A percentile compares a stretch with the other conserved stretches of the same genome.
Evolutionary conservation across 2,329 filamentous ascomycete species (phyloP).

Genomic region (Akanthomyces uredinophilus): DNA sequence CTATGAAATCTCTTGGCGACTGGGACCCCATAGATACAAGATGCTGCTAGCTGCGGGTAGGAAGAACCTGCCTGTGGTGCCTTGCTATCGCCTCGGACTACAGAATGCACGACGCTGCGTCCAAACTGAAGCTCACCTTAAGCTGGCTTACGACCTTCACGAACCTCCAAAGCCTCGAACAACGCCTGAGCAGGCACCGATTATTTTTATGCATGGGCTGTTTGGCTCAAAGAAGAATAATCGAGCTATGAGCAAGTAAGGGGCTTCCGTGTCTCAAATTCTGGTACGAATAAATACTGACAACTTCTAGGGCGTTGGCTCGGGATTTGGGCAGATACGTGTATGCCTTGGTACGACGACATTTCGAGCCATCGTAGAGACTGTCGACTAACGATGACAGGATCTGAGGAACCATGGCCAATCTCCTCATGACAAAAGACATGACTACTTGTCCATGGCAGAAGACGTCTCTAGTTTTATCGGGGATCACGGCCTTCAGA

Average conservation of each 20-base stretch:
- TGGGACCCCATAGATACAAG: not conserved
- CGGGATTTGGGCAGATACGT: conserved; percentile 74
- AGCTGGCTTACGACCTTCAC: conserved; percentile 62
- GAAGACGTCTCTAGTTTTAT: conserved; percentile 80
- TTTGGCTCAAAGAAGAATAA: conserved; percentile 97
- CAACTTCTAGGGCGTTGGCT: conserved; percentile 60
- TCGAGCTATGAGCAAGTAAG: conserved; percentile 87
- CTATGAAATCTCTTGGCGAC: too few relatives aligned
- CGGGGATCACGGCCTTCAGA: conserved; percentile 59
- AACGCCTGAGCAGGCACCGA: conserved; percentile 49
- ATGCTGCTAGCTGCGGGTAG: not conserved
- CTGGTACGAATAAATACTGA: conserved; percentile 15
- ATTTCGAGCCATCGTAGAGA: not conserved
- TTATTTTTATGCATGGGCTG: conserved; percentile 85
- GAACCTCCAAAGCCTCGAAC: conserved; percentile 43
- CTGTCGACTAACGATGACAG: conserved; percentile 35
- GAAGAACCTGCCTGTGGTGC: not conserved
- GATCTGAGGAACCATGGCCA: conserved; percentile 93
- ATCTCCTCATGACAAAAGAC: conserved; percentile 68
- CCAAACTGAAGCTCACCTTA: not conserved
- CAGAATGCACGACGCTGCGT: not conserved
- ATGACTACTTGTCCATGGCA: conserved; percentile 80
- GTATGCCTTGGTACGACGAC: conserved; percentile 65
- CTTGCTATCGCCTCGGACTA: not conserved
- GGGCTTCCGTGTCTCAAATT: conserved; percentile 18